Conservation (phyloP, 2,329 filamentous ascomycete genomes). For the Didymellaceae sp. region DNA sequence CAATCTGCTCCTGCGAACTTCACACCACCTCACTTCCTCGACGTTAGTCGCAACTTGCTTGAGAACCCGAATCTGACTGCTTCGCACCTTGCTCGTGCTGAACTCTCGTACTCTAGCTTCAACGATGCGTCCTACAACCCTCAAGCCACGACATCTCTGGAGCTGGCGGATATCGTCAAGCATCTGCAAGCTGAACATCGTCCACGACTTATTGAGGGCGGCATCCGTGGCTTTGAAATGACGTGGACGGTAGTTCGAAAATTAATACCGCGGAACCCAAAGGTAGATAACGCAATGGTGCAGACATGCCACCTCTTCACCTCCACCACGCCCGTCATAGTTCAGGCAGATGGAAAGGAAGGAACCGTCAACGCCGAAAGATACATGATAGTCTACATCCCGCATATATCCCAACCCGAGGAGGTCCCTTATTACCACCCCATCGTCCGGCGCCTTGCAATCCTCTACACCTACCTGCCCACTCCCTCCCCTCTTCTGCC, state of each 20-base stretch:
- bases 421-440: slow-evolving; percentile 91
- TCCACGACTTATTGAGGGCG: slow-evolving; percentile 35
- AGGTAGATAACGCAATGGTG: slow-evolving; percentile 74
- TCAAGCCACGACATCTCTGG: slow-evolving; percentile 36
- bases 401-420: slow-evolving; percentile 67
- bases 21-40: slow-evolving; percentile 65
- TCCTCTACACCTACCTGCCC: slow-evolving; percentile 70
- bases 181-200: slow-evolving; percentile 56
- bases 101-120: slow-evolving; percentile 68
- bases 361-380: slow-evolving; percentile 43
- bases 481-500: slow-evolving; percentile 28
- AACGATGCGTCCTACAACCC: slow-evolving; percentile 46
- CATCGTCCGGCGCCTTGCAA: slow-evolving; percentile 73
- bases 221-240: slow-evolving; percentile 50
- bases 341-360: slow-evolving; percentile 27
- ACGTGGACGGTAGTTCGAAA: slow-evolving; percentile 74
- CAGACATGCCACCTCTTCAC: slow-evolving; percentile 82
- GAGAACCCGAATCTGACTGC: slow-evolving; percentile 82
- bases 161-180: slow-evolving; percentile 53
- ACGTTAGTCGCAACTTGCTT: slow-evolving; percentile 76
- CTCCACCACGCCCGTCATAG: slow-evolving; percentile 22
- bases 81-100: slow-evolving; percentile 77
- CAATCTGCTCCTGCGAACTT: slow-evolving; percentile 64
- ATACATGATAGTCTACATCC: slow-evolving; percentile 76
- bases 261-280: slow-evolving; percentile 81